Evolutionary conservation across 176 grass and related monocot genomes (phyloP).

Genomic region (Sorghum bicolor): Sorghum_bicolor_NCBIv3 NC_012878.2:58979501-58980000

Average conservation of each 20-base stretch:
- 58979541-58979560: too few species aligned
- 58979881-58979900: not conserved
- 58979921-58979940: not conserved
- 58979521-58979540: too few species aligned
- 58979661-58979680: too few species aligned
- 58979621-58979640: too few species aligned
- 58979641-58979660: too few species aligned
- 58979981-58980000: conserved; percentile 31
- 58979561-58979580: too few species aligned
- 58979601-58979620: too few species aligned
- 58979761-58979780: not conserved
- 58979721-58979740: too few species aligned
- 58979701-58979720: too few species aligned
- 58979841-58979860: not conserved
- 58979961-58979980: not conserved
- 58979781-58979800: not conserved
- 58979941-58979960: not conserved
- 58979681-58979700: too few species aligned
- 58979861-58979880: not conserved
- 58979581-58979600: too few species aligned
- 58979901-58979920: not conserved
- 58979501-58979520: too few species aligned
- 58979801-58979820: not conserved
- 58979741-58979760: not conserved
- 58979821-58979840: not conserved